Base-by-base conservation (phyloP, 805 yeast species). In the Kodamaea hsintzibuensis region DNA sequence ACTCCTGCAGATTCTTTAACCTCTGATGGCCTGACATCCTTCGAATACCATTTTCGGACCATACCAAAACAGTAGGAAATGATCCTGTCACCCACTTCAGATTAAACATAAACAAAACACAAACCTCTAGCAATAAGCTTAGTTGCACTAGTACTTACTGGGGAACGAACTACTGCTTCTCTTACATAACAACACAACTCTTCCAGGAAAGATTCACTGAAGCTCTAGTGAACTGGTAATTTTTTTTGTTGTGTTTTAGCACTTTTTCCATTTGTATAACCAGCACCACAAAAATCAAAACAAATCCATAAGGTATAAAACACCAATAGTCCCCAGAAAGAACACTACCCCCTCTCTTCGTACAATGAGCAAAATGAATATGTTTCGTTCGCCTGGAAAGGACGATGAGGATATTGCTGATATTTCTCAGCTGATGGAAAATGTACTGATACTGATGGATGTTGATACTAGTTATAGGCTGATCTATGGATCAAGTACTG, bases 341-440 rank as follows among this genome's bases (percentile, higher is more conserved):
- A 40, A 40, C 25, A 22, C 19, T 5, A 16, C 17, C 44, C 44
- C 25, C 10, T 12, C 13, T 10, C 35, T 12, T 30, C 13, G 5
- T 12, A 17, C 44, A 17, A 40, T 40, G 44, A 40, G 44, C 47
- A 49, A 17, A 30, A 51, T 51, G 54, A 47, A 47, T 18, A n/a
- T 33, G 22, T 51, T 47, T 30, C 43, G 51, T 35, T 45, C 54
- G 16, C 51, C 54, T 22, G 42, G 38, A 16, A 42, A 51, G 22
- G 48, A 51, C 33, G 54, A 51, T 17, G 19, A 16, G 13, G 47
- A 47, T 35, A 58, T 76, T 45, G 71, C 71, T 16, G 77, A 74
- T 52, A 63, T 76, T 39, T 73, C 78, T 9, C 78, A 73, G 53
- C 65, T 72, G 40, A 67, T 76, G 68, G 80, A 76, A 60, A 76